Evolutionary conservation across 2,329 filamentous ascomycete genomes (phyloP).

Genomic region (Pseudogymnoascus verrucosus): DNA sequence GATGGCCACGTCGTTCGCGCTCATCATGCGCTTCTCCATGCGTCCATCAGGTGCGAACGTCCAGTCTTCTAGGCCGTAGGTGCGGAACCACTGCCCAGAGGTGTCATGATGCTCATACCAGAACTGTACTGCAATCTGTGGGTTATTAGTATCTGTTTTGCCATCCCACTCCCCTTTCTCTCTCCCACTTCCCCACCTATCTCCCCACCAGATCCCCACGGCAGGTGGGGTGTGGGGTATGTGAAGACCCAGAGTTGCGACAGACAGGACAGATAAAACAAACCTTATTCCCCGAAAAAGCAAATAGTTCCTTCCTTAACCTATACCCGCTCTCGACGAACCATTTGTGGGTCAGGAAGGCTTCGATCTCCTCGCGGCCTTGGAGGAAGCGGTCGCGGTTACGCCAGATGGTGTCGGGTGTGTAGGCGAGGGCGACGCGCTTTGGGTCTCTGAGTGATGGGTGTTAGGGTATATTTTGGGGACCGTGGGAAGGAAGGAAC

Average conservation of each 20-base stretch:
- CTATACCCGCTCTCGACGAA: slow-evolving; percentile 61
- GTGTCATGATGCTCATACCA: slow-evolving; percentile 68
- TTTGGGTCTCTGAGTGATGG: not conserved
- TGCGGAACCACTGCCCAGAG: slow-evolving; percentile 73
- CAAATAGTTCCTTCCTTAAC: slow-evolving; percentile 76
- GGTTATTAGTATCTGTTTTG: not conserved
- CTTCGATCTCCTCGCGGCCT: slow-evolving; percentile 59
- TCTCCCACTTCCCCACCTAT: not conserved
- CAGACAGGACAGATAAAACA: not conserved
- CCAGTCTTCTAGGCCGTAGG: slow-evolving; percentile 77
- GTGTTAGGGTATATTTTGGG: not conserved
- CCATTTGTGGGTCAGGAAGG: slow-evolving; percentile 69
- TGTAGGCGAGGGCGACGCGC: slow-evolving; percentile 50
- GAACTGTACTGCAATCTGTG: slow-evolving; percentile 73
- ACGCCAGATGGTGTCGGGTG: slow-evolving; percentile 68
- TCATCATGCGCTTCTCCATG: slow-evolving; percentile 71
- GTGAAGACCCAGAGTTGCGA: too few relatives aligned
- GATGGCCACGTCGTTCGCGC: slow-evolving; percentile 63
- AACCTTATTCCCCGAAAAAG: slow-evolving; percentile 60
- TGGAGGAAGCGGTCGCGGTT: slow-evolving; percentile 64
- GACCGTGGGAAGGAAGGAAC: not conserved
- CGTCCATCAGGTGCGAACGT: slow-evolving; percentile 62
- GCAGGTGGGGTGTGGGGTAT: too few relatives aligned
- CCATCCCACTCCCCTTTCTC: not conserved
- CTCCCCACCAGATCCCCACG: not conserved